Evolutionary conservation across 1,139 yeast species (phyloP).

Genomic region (Geotrichum phurueaensis): DNA sequence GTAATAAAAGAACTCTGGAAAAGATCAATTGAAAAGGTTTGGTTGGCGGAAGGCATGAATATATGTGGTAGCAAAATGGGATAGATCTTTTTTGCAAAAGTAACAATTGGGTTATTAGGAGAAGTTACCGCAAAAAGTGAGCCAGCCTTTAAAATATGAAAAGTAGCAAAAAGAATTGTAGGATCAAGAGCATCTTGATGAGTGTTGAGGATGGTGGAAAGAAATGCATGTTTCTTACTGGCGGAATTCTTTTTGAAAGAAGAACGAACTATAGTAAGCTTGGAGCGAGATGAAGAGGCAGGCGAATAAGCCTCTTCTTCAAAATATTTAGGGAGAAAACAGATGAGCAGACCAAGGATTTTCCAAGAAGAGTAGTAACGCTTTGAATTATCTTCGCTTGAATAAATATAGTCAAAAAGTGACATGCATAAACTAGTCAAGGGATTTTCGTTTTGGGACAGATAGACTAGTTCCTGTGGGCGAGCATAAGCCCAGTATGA

Average conservation of each 20-base stretch:
- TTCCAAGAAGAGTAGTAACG: slow-evolving; percentile 24
- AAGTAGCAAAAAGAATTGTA: slow-evolving; percentile 5
- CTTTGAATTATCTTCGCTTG: slow-evolving; percentile 22
- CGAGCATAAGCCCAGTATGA: slow-evolving; percentile 54
- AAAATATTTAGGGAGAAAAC: slow-evolving; percentile 31
- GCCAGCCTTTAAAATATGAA: slow-evolving; percentile 9
- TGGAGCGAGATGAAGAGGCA: slow-evolving; percentile 13
- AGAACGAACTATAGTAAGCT: slow-evolving; percentile 9
- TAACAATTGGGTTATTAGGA: slow-evolving; percentile 11
- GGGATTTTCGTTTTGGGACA: slow-evolving; percentile 25
- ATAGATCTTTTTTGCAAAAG: slow-evolving; percentile 15
- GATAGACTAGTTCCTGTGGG: slow-evolving; percentile 42
- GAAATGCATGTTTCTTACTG: slow-evolving; percentile 8
- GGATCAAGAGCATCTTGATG: neutral
- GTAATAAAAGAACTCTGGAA: slow-evolving; percentile 18
- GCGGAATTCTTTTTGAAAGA: slow-evolving; percentile 6
- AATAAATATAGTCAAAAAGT: slow-evolving; percentile 26
- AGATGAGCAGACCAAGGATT: slow-evolving; percentile 33
- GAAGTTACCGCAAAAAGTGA: slow-evolving; percentile 2
- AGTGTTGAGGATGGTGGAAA: slow-evolving; percentile 13
- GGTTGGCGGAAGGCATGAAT: slow-evolving; percentile 11
- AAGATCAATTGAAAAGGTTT: slow-evolving; percentile 5
- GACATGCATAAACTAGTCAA: slow-evolving; percentile 21
- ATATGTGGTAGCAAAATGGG: slow-evolving; percentile 12
- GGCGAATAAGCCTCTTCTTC: slow-evolving; percentile 13